A percentile compares a stretch with the other conserved stretches of the same genome.
Conservation (phyloP, 1,139 yeast species). For the Ogataea hybrid region DNA sequence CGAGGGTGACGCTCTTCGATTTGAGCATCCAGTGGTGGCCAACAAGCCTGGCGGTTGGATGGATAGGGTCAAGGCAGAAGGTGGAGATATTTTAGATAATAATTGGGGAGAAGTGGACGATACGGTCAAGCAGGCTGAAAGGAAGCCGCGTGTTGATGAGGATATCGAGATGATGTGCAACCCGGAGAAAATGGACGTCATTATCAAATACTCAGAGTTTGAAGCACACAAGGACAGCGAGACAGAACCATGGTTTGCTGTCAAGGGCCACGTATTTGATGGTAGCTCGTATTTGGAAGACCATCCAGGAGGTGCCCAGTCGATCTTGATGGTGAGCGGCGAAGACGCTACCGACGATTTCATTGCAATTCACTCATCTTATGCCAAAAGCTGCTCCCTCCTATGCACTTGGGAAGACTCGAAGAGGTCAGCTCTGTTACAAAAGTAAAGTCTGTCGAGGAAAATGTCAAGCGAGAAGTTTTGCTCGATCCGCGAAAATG, state of each 20-base stretch:
- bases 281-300: slow-evolving; percentile 47
- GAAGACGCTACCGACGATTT: slow-evolving; percentile 57
- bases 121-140: not conserved
- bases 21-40: slow-evolving; percentile 34
- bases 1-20: slow-evolving; percentile 15
- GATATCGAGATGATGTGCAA: slow-evolving; percentile 27
- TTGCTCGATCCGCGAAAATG: slow-evolving; percentile 29
- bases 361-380: slow-evolving; percentile 36
- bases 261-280: slow-evolving; percentile 55
- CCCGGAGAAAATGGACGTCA: slow-evolving; percentile 23
- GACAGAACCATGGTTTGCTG: slow-evolving; percentile 57
- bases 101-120: slow-evolving; percentile 32
- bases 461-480: slow-evolving; percentile 12
- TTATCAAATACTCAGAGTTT: slow-evolving; percentile 46
- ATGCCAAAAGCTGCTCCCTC: slow-evolving; percentile 25
- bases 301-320: slow-evolving; percentile 61
- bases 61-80: slow-evolving; percentile 34
- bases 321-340: slow-evolving; percentile 57
- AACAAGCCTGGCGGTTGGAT: slow-evolving; percentile 35
- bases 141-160: slow-evolving; percentile 21
- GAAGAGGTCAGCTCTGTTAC: not conserved
- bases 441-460: slow-evolving; percentile 3
- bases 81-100: slow-evolving; percentile 32
- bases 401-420: slow-evolving; percentile 27
- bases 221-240: slow-evolving; percentile 44